A percentile compares a stretch with the other conserved stretches of the same genome.
Conservation (phyloP, 2,329 filamentous ascomycete genomes). For the Botryosphaeria dothidea region DNA sequence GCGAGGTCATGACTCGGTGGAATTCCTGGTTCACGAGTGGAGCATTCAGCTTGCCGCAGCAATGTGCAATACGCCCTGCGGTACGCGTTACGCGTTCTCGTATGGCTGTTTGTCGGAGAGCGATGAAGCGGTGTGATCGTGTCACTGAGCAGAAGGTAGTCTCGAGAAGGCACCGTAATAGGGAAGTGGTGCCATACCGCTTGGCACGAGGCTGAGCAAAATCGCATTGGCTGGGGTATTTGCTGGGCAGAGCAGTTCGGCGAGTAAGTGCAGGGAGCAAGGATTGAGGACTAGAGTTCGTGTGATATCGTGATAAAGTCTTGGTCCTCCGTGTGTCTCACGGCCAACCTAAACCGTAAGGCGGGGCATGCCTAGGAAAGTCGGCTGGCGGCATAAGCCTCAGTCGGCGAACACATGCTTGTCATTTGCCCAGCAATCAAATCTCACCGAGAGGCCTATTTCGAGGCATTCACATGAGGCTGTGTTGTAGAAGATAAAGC, state of each 20-base stretch:
- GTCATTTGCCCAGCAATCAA: background rate
- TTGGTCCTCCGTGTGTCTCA: background rate
- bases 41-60: no score
- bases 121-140: background rate
- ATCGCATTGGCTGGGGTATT: background rate
- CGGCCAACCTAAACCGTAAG: background rate
- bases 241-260: background rate
- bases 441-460: background rate
- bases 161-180: background rate
- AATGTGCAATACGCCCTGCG: no score
- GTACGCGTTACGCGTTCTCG: background rate
- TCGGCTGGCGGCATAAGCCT: background rate
- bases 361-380: background rate
- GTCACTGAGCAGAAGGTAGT: background rate
- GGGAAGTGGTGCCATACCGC: background rate
- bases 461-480: background rate
- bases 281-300: background rate
- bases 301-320: no score
- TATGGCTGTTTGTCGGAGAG: background rate
- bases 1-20: background rate
- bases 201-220: background rate
- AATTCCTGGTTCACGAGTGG: background rate
- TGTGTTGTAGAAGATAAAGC: background rate
- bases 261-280: background rate
- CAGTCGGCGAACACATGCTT: background rate